These are phyloP conservation scores for Neonectria sp. DNA, from an alignment of 2,329 filamentous ascomycete genomes.

Conservation along the genomic window DNA sequence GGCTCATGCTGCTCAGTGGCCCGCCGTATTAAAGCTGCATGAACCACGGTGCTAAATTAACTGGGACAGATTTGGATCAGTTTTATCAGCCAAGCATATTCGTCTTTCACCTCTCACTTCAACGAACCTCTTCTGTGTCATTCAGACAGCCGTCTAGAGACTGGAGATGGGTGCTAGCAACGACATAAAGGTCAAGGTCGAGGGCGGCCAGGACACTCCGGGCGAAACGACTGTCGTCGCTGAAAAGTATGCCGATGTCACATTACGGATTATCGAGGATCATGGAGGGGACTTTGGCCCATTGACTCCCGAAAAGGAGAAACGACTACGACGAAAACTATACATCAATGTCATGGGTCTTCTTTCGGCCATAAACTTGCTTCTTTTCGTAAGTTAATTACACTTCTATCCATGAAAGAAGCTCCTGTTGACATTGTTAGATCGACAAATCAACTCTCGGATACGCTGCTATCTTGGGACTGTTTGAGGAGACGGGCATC, in stretches of 20 bases:
- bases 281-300: constrained; percentile 50
- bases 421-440: constrained; percentile 29
- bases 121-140: not conserved
- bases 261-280: constrained; percentile 53
- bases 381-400: constrained; percentile 52
- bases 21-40: not conserved
- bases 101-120: not conserved
- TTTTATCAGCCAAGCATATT: no score
- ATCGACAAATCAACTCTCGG: constrained; percentile 58
- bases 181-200: not conserved
- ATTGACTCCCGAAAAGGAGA: constrained; percentile 52
- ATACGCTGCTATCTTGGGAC: constrained; percentile 57
- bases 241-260: constrained; percentile 54
- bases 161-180: not conserved
- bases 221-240: constrained; percentile 18
- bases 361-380: constrained; percentile 52
- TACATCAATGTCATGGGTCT: constrained; percentile 52
- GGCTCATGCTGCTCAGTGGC: not conserved
- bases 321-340: constrained; percentile 51
- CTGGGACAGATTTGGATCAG: not conserved
- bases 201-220: constrained; percentile 3
- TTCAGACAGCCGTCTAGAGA: not conserved
- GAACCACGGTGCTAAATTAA: not conserved
- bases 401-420: not conserved
- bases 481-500: constrained; percentile 59